These are phyloP conservation scores for Kwoniella europaea DNA, from an alignment of 768 basidiomycete species.

Conservation along the genomic window DNA sequence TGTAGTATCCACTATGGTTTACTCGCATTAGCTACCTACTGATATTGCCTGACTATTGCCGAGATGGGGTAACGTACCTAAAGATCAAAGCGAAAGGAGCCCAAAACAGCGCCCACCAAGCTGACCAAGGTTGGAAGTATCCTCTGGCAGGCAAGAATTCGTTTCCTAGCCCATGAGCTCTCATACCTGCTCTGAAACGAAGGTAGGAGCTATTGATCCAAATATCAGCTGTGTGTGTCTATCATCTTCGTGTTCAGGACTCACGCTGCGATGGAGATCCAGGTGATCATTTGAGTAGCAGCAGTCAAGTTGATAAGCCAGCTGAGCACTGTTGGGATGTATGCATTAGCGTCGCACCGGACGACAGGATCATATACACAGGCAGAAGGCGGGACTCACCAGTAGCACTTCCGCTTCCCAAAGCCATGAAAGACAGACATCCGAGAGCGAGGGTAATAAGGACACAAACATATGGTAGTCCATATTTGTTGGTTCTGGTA, in stretches of 20 bases:
- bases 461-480: constrained; percentile 27
- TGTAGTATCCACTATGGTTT: constrained; percentile 19
- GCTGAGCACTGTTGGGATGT: constrained; percentile 7
- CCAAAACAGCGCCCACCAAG: constrained; percentile 13
- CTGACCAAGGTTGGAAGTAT: constrained; percentile 26
- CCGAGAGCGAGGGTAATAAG: constrained; percentile 21
- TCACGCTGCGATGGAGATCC: constrained; percentile 30
- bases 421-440: constrained; percentile 33
- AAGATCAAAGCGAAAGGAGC: constrained; percentile 21
- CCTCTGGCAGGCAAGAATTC: constrained; percentile 17
- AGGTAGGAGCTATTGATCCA: constrained; percentile 24
- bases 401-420: constrained; percentile 32
- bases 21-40: not conserved
- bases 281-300: constrained; percentile 37
- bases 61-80: constrained; percentile 12
- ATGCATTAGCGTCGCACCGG: not conserved
- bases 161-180: constrained; percentile 28
- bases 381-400: constrained; percentile 1
- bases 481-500: constrained; percentile 22
- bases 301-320: constrained; percentile 32
- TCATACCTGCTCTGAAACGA: constrained; percentile 39
- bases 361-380: too few relatives aligned
- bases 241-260: not conserved
- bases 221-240: not conserved
- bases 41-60: not conserved